Evolutionary conservation across 345 rosid genomes (phyloP).

Genomic region (Psidium friedrichsthalianum): DNA sequence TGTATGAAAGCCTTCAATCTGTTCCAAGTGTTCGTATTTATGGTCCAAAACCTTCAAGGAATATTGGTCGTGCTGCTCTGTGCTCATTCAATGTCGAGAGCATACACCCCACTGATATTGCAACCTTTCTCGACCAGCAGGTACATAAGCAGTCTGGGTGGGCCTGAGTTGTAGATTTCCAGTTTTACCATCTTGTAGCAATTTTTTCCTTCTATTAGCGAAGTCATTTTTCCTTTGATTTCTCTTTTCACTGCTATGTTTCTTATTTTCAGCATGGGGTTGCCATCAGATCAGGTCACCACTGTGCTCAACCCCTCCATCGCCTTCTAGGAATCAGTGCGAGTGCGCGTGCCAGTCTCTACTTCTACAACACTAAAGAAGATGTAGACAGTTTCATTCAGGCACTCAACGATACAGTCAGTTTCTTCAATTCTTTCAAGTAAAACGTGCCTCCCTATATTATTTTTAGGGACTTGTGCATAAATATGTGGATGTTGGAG

Average conservation of each 20-base stretch:
- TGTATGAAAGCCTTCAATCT: constrained; percentile 57
- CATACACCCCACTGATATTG: constrained; percentile 83
- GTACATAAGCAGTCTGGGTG: constrained; percentile 17
- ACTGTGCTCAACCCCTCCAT: constrained; percentile 95
- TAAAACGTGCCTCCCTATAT: constrained; percentile 7
- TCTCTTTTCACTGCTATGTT: background rate
- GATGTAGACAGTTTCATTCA: constrained; percentile 66
- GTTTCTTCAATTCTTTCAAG: constrained; percentile 73
- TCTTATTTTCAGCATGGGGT: constrained; percentile 72
- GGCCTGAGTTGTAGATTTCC: background rate
- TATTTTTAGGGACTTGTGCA: background rate
- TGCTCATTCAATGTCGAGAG: constrained; percentile 85
- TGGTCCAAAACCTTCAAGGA: constrained; percentile 77
- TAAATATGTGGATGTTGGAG: background rate
- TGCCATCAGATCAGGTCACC: constrained; percentile 96
- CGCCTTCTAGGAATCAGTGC: constrained; percentile 67
- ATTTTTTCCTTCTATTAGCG: background rate
- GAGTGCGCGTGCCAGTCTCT: constrained; percentile 90
- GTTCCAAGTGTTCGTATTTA: constrained; percentile 60
- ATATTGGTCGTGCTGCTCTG: constrained; percentile 47
- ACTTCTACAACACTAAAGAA: constrained; percentile 86
- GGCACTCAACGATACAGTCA: constrained; percentile 61
- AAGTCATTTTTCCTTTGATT: background rate
- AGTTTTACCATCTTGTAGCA: background rate
- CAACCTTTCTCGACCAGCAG: constrained; percentile 91